phyloP scores from a whole-genome alignment of 495 filamentous ascomycete genomes.

The Penicillium mononematosum region DNA sequence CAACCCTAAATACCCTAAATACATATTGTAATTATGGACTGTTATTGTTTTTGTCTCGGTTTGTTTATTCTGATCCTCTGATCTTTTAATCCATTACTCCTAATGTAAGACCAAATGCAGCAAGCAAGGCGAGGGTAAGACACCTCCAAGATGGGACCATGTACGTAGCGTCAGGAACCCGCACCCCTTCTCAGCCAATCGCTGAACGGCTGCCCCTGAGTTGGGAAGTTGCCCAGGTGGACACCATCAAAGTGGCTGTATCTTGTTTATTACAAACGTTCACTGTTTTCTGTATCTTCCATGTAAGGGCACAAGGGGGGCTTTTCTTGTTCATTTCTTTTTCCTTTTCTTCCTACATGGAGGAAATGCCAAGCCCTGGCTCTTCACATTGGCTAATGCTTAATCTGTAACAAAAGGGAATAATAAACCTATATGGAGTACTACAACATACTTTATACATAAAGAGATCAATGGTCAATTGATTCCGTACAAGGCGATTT shows the following conservation, averaged over 20 bases:
- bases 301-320: conserved; percentile 10
- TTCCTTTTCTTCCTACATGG: background rate
- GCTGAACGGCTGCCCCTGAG: conserved; percentile 23
- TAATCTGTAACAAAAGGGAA: background rate
- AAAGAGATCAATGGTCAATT: background rate
- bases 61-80: background rate
- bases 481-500: background rate
- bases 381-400: conserved; percentile 9
- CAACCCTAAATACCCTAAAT: background rate
- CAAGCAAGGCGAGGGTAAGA: conserved; percentile 20
- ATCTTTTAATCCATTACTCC: conserved; percentile 6
- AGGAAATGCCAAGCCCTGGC: background rate
- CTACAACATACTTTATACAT: background rate
- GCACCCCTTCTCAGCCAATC: conserved; percentile 23
- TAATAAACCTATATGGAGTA: background rate
- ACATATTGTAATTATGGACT: too few species aligned
- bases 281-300: background rate
- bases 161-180: conserved; percentile 35
- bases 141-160: background rate
- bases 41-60: background rate
- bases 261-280: background rate
- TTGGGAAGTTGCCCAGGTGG: conserved; percentile 4
- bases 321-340: background rate
- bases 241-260: conserved; percentile 9
- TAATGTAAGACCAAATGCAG: conserved; percentile 4